Conservation (phyloP, 2,329 filamentous ascomycete genomes). For the Chaetoscypha palmicola region DNA sequence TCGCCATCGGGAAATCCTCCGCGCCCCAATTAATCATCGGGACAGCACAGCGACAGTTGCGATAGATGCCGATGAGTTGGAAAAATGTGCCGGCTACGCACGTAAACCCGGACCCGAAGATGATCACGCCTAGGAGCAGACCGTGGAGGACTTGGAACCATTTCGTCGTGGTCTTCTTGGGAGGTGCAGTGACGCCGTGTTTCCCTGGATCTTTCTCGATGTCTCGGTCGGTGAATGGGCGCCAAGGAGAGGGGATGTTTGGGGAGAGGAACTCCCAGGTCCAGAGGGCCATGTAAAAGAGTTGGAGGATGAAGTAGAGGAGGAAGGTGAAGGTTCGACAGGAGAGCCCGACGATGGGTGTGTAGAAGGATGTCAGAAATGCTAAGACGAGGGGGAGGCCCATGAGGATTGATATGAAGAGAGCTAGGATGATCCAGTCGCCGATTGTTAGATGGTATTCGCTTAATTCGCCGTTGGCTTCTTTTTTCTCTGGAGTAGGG, state of each 20-base stretch:
- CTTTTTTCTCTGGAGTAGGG: no score
- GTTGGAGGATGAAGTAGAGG: slow-evolving; percentile 31
- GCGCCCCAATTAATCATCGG: slow-evolving; percentile 7
- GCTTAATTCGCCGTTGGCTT: no score
- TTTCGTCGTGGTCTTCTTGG: no score
- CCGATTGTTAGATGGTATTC: neutral
- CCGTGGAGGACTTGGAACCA: neutral
- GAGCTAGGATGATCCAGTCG: slow-evolving; percentile 7
- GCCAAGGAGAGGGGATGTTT: neutral
- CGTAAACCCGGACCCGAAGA: slow-evolving; percentile 3
- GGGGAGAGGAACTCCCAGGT: slow-evolving; percentile 9
- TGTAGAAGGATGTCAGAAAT: slow-evolving; percentile 32
- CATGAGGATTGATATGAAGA: slow-evolving; percentile 7
- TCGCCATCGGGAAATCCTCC: neutral
- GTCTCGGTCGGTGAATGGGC: neutral
- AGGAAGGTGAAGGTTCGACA: slow-evolving; percentile 32
- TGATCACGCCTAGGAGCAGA: slow-evolving; percentile 2
- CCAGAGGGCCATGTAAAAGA: slow-evolving; percentile 25
- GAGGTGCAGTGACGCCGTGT: no score
- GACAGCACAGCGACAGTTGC: slow-evolving; percentile 12
- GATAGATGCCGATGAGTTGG: slow-evolving; percentile 14
- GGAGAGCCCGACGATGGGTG: slow-evolving; percentile 29
- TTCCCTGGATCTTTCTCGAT: neutral
- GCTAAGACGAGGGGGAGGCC: slow-evolving; percentile 28
- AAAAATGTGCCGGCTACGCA: slow-evolving; percentile 11